Base-by-base conservation (phyloP, 2,329 filamentous ascomycete species). In the Pseudocercospora macadamiae region DNA sequence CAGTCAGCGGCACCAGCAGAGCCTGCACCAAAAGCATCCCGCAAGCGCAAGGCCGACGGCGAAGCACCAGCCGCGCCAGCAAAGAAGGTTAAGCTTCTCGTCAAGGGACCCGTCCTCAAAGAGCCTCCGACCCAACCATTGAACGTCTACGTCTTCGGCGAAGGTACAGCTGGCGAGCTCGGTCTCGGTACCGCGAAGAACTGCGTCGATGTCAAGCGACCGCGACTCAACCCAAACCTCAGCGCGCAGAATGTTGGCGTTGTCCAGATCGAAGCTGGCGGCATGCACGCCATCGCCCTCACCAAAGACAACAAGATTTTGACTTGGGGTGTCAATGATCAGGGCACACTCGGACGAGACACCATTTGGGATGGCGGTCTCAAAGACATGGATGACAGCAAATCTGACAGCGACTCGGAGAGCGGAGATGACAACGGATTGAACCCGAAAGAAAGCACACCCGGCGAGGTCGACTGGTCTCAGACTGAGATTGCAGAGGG, bases 281-380 rank as follows among this genome's bases (percentile, higher is more conserved):
- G 90, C 57, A 93, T 96, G 90, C 91, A 96, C 75, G 86, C 83
- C 53, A 80, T 89, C 62, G 90, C 88, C 2, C 77, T 95, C 53
- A 93, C 91, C 51, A 83, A 87, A 66, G 88, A 93, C 74, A 91
- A 92, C 79, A 87, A 87, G 76, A 89, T 96, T 66, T 78, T 91
- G 54, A 92, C 89, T 25, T 96, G 91, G 91, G 91, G 91, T 54
- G 90, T 95, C 66, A 95, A 95, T 71, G 91, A 96, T 70, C 87
- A 92, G 70, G 89, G 89, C 63, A 89, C 91, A 7, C 82, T 96
- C 34, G 91, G 91, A 39, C 83, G 91, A 70, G 84, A 90, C 70
- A 93, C 89, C 2, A 77, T 77, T 10, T 88, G 86, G 82, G 84
- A 88, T 2, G 88, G 88, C 49, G 86, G 85, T 54, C 75, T 82